Conservation (phyloP, 192 early-diverging fungal genomes). For the Gonapodya sp. region DNA sequence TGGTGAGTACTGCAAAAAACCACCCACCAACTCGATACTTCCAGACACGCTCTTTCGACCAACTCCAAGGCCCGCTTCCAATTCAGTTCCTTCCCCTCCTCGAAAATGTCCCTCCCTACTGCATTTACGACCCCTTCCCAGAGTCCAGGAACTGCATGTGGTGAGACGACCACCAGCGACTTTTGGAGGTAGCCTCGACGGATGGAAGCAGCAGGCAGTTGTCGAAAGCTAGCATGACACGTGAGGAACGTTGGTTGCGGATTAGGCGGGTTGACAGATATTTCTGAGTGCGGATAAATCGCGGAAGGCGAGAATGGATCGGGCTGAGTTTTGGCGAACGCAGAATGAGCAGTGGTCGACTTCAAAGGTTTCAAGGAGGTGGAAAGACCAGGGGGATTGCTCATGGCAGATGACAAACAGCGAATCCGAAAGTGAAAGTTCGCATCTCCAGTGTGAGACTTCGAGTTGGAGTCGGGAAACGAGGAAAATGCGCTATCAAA, state of each 20-base stretch:
- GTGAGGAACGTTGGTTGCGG: neutral
- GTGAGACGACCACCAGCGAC: neutral
- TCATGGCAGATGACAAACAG: neutral
- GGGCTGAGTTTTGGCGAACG: too few species aligned
- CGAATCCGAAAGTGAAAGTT: neutral
- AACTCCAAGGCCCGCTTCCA: neutral
- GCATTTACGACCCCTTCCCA: neutral
- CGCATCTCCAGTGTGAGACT: neutral
- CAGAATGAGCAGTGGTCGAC: too few species aligned
- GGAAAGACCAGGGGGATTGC: neutral
- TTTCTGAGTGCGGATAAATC: neutral
- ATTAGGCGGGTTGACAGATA: neutral
- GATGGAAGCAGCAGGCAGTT: neutral
- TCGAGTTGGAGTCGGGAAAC: conserved; percentile 10
- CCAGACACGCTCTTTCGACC: neutral
- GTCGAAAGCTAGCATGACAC: neutral
- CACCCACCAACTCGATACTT: neutral
- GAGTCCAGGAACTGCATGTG: neutral
- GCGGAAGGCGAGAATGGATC: neutral
- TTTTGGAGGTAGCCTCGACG: neutral
- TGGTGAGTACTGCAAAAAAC: too few species aligned
- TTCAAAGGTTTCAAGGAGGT: neutral
- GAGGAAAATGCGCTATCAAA: neutral
- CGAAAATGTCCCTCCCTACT: neutral
- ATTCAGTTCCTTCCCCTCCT: neutral